Percentiles rank a stretch among this genome's conserved stretches.
These are phyloP conservation scores for Daldinia childiae DNA, from an alignment of 495 filamentous ascomycete species.

Conservation along the genomic window DNA sequence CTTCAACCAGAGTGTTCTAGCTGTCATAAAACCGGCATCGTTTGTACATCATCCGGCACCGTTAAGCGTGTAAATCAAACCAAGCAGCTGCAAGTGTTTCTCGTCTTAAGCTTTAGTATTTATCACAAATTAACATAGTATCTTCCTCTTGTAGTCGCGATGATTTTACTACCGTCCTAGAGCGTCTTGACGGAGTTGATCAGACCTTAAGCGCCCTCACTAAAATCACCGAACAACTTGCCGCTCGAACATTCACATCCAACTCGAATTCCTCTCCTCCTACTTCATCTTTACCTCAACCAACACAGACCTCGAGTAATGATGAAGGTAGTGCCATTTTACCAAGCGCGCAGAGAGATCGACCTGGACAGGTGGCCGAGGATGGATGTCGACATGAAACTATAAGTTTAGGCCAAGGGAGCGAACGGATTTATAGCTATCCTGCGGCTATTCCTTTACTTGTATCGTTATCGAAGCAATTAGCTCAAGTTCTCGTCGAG, in stretches of 20 bases:
- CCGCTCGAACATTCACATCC: slow-evolving; percentile 15
- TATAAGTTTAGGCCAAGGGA: slow-evolving; percentile 18
- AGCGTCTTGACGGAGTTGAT: slow-evolving; percentile 26
- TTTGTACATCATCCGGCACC: slow-evolving; percentile 20
- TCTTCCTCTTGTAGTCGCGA: slow-evolving; percentile 15
- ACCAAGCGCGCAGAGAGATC: slow-evolving; percentile 2
- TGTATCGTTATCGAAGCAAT: slow-evolving; percentile 19
- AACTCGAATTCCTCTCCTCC: background rate
- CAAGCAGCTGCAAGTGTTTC: slow-evolving; percentile 28
- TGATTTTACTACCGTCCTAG: slow-evolving; percentile 34
- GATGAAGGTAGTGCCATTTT: slow-evolving; percentile 1
- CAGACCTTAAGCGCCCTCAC: slow-evolving; percentile 25
- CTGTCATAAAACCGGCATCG: slow-evolving; percentile 44
- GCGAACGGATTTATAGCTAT: slow-evolving; percentile 31
- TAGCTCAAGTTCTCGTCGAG: background rate
- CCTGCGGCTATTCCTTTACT: slow-evolving; percentile 28
- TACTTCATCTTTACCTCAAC: background rate
- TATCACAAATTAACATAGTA: background rate
- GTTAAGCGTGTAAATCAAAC: slow-evolving; percentile 31
- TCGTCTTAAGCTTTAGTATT: background rate
- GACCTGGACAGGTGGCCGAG: background rate
- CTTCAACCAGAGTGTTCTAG: slow-evolving; percentile 48
- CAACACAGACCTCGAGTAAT: background rate
- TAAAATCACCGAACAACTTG: slow-evolving; percentile 25
- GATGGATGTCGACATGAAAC: slow-evolving; percentile 15